A percentile compares a stretch with the other conserved stretches of the same genome.
Conservation (phyloP, 2,329 filamentous ascomycete genomes). For the Fusarium lyarnte region DNA sequence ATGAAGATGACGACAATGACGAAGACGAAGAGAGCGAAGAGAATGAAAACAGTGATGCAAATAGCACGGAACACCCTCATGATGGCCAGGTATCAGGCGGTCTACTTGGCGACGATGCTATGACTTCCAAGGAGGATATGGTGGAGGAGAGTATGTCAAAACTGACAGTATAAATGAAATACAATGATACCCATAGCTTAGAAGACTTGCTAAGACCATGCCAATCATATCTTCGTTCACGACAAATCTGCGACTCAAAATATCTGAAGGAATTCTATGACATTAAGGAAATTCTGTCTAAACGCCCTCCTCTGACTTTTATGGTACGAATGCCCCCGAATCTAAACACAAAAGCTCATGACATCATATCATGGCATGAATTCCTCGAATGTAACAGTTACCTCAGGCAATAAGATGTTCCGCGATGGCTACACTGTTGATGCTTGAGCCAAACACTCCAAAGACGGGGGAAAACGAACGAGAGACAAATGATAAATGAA, state of each 20-base stretch:
- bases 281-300: conserved; percentile 40
- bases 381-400: conserved; percentile 48
- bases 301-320: conserved; percentile 36
- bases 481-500: conserved; percentile 17
- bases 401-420: conserved; percentile 52
- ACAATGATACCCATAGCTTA: conserved; percentile 31
- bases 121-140: conserved; percentile 18
- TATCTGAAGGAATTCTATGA: conserved; percentile 28
- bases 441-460: conserved; percentile 34
- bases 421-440: conserved; percentile 43
- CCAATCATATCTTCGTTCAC: neutral
- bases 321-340: conserved; percentile 43
- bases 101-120: conserved; percentile 35
- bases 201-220: neutral
- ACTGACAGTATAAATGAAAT: conserved; percentile 40
- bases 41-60: conserved; percentile 40
- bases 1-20: conserved; percentile 46
- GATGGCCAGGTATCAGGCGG: conserved; percentile 32
- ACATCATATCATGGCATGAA: conserved; percentile 46
- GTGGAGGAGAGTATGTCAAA: conserved; percentile 45
- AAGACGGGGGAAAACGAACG: conserved; percentile 9
- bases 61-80: conserved; percentile 29
- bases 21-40: conserved; percentile 45
- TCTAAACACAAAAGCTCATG: conserved; percentile 53
- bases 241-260: neutral